Conservation (phyloP, 805 yeast genomes). For the Metschnikowia similis region DNA sequence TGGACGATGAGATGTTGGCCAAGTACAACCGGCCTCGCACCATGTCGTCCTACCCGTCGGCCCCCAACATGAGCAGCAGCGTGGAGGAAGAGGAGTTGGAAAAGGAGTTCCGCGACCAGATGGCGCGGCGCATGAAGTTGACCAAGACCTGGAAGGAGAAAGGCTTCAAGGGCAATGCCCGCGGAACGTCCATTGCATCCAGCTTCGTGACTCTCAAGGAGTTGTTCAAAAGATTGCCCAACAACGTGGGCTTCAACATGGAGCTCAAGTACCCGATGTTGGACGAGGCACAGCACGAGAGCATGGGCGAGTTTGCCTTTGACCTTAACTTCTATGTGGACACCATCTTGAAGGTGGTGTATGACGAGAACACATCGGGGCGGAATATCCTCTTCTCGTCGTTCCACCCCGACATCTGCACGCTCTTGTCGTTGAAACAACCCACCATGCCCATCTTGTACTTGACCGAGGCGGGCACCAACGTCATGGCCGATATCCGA, state of each 20-base stretch:
- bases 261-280: slow-evolving; percentile 95
- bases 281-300: slow-evolving; percentile 86
- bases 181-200: slow-evolving; percentile 88
- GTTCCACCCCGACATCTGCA: slow-evolving; percentile 91
- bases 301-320: slow-evolving; percentile 77
- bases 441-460: slow-evolving; percentile 90
- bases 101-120: slow-evolving; percentile 35
- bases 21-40: slow-evolving; percentile 35
- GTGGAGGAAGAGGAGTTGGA: slow-evolving; percentile 32
- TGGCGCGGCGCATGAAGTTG: slow-evolving; percentile 65
- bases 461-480: slow-evolving; percentile 84
- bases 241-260: slow-evolving; percentile 84
- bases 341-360: slow-evolving; percentile 74
- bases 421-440: slow-evolving; percentile 81
- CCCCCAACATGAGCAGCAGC: slow-evolving; percentile 23
- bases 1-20: slow-evolving; percentile 35
- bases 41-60: slow-evolving; percentile 35
- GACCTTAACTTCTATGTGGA: slow-evolving; percentile 88
- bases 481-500: slow-evolving; percentile 81
- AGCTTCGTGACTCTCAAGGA: slow-evolving; percentile 87
- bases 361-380: slow-evolving; percentile 66
- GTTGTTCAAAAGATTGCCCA: slow-evolving; percentile 75
- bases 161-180: slow-evolving; percentile 87
- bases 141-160: slow-evolving; percentile 86
- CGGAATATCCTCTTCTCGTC: slow-evolving; percentile 88